Conservation (phyloP, 2,329 filamentous ascomycete genomes). For the Aspergillus fischeri region DNA sequence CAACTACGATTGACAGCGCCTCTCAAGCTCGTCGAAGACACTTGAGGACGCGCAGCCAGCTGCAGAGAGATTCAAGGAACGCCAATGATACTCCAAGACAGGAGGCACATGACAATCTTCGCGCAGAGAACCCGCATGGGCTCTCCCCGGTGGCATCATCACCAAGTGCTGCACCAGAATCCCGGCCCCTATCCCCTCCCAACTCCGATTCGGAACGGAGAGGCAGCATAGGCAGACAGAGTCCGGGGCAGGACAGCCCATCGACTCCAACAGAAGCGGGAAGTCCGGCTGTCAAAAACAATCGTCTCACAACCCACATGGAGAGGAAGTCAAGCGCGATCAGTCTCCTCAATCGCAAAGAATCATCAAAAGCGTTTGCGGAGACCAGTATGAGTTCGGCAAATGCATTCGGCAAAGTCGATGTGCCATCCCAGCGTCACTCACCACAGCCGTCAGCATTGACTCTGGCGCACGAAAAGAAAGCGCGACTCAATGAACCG, state of each 20-base stretch:
- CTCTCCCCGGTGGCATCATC: constrained; percentile 37
- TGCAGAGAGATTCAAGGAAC: constrained; percentile 30
- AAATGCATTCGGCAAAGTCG: constrained; percentile 62
- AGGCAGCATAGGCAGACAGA: constrained; percentile 22
- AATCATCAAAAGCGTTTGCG: constrained; percentile 57
- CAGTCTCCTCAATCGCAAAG: constrained; percentile 56
- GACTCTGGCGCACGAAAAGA: constrained; percentile 32
- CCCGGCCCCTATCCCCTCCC: constrained; percentile 31
- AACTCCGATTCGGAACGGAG: constrained; percentile 32
- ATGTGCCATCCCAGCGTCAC: constrained; percentile 46
- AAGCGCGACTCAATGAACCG: constrained; percentile 19
- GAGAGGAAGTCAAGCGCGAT: constrained; percentile 53
- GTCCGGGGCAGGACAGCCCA: constrained; percentile 27
- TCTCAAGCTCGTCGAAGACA: constrained; percentile 47
- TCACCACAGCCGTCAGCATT: constrained; percentile 34
- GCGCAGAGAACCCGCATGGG: constrained; percentile 22
- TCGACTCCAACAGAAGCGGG: constrained; percentile 29
- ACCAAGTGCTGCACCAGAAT: constrained; percentile 27
- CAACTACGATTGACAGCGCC: constrained; percentile 72
- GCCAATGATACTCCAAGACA: constrained; percentile 13
- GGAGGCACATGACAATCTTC: constrained; percentile 20
- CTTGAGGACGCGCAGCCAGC: constrained; percentile 37
- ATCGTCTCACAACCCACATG: constrained; percentile 18
- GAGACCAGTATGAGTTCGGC: constrained; percentile 61
- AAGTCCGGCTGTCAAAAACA: constrained; percentile 25